Percentiles rank a stretch among this genome's conserved stretches.
Evolutionary conservation across 345 rosid genomes (phyloP).

Genomic region (Hibiscus tridactylites): DNA sequence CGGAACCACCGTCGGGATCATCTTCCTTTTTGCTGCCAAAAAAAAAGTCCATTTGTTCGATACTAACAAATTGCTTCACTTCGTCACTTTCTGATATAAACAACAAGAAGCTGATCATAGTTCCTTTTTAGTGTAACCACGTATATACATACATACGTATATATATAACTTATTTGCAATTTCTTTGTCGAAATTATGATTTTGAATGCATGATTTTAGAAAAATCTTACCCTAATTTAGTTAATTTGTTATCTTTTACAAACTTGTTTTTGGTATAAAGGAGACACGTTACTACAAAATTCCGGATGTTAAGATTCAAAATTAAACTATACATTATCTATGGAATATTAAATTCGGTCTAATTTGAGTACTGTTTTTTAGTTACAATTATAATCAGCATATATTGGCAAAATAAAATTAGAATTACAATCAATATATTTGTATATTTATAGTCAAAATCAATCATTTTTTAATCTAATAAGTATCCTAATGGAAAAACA

Average conservation of each 20-base stretch:
- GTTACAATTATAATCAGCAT: too few relatives aligned
- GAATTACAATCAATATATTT: too few relatives aligned
- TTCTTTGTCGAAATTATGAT: neutral
- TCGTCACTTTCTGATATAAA: neutral
- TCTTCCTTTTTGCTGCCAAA: slow-evolving; percentile 9
- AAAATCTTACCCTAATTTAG: neutral
- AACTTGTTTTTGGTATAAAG: neutral
- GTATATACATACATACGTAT: neutral
- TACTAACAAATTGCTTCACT: neutral
- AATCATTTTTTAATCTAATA: too few relatives aligned
- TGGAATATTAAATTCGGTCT: too few relatives aligned
- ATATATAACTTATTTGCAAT: neutral
- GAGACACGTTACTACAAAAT: neutral
- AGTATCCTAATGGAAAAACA: too few relatives aligned
- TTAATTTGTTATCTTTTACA: neutral
- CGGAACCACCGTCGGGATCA: slow-evolving; percentile 6
- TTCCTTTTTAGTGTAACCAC: neutral
- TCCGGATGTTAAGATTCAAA: neutral
- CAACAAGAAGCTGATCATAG: neutral
- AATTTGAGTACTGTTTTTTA: too few relatives aligned
- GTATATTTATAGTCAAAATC: too few relatives aligned
- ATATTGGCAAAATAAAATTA: neutral
- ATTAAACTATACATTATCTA: too few relatives aligned
- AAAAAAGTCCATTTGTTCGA: slow-evolving; percentile 41
- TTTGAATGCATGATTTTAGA: neutral